phyloP scores from a whole-genome alignment of 2,329 filamentous ascomycete species.

The Neonectria ditissima region DNA sequence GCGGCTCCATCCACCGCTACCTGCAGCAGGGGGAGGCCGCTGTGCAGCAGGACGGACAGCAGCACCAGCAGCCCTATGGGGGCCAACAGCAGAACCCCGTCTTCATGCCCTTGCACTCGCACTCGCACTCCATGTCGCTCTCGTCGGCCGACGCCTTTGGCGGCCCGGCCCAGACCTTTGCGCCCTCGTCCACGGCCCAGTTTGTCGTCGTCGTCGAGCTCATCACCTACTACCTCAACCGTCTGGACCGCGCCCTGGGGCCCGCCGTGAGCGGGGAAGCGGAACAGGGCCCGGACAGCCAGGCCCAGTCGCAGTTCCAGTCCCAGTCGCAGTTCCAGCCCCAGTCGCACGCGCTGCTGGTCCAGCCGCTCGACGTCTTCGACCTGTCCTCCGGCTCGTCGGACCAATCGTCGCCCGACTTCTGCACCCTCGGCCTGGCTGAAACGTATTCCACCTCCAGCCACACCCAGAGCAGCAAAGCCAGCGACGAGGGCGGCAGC shows the following conservation, averaged over 20 bases:
- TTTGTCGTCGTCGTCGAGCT: constrained; percentile 1
- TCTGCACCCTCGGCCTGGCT: neutral
- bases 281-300: neutral
- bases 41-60: too few relatives aligned
- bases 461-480: neutral
- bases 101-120: neutral
- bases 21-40: too few relatives aligned
- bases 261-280: neutral
- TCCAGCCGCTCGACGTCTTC: neutral
- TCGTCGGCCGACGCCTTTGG: neutral
- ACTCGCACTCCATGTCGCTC: neutral
- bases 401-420: neutral
- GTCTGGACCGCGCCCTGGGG: neutral
- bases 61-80: neutral
- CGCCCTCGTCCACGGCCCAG: neutral
- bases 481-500: neutral
- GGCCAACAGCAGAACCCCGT: neutral
- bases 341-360: neutral
- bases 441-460: neutral
- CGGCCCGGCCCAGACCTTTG: neutral
- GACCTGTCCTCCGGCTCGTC: neutral
- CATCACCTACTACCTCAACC: constrained; percentile 7
- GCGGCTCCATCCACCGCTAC: neutral
- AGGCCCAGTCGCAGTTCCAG: too few relatives aligned
- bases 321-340: too few relatives aligned